Base-by-base conservation (phyloP, 345 rosid genomes). In the Turnera subulata region DNA sequence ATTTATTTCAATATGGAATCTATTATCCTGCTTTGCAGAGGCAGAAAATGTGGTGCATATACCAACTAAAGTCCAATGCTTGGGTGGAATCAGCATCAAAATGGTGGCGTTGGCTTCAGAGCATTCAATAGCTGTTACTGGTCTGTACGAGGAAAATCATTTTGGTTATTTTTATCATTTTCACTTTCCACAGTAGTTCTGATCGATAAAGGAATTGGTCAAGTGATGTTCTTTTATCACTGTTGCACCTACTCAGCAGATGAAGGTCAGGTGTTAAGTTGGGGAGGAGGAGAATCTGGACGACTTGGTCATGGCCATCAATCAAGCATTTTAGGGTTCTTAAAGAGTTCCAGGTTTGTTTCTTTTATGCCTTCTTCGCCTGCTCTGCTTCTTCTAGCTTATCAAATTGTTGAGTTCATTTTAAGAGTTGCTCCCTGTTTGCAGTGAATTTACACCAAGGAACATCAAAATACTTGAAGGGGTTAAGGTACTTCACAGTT, bases 401-500 rank as follows among this genome's bases (percentile, higher is more conserved):
- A 47, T 9, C 20, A 22, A 38, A 18, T 17, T 7, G 29, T 29
- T 54, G 7, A 16, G 45, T 42, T 68, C 42, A n/a, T n/a, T n/a
- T n/a, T n/a, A n/a, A n/a, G n/a, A n/a, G 53, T 37, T 69, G 46
- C 22, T 49, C 45, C 58, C 22, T 55, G 23, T 57, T 37, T 84
- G 82, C 80, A 92, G 96, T 83, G 96, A 92, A 71, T 88, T 68
- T 73, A 89, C 88, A 38, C 98, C 98, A n/a, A 79, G 98, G 68
- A 85, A 79, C 62, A 89, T 92, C 63, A 92, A 89, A 79, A 79
- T 77, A 73, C 84, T 92, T 40, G 98, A 88, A 50, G 91, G 86
- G 40, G 54, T 80, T 51, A 84, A 86, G 96, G 98, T 91, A 70
- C 55, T 66, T 22, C 24, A 35, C 24, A 8, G 58, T 40, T 66